phyloP scores from a whole-genome alignment of 2,329 filamentous ascomycete genomes.

The Rutstroemia sp. region DNA sequence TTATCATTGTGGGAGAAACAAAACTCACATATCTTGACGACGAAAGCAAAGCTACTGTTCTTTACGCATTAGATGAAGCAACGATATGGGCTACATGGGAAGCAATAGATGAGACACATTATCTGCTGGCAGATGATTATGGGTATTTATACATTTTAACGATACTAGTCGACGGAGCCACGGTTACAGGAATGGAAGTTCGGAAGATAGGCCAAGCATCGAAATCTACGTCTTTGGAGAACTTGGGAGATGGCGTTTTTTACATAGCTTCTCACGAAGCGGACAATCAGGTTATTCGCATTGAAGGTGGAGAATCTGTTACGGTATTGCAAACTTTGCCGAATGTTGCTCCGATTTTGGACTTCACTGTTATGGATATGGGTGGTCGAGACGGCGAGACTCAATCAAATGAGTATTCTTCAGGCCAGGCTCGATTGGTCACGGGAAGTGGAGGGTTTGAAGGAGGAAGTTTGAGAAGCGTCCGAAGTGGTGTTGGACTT shows the following conservation, averaged over 20 bases:
- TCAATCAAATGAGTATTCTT: conserved; percentile 84
- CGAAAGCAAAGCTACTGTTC: conserved; percentile 58
- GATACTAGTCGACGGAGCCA: conserved; percentile 57
- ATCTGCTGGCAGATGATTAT: conserved; percentile 88
- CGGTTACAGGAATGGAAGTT: conserved; percentile 67
- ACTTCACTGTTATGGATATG: conserved; percentile 95
- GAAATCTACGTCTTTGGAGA: conserved; percentile 70
- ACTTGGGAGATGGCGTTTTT: conserved; percentile 63
- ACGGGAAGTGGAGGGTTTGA: conserved; percentile 86
- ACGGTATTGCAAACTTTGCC: conserved; percentile 65
- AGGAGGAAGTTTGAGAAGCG: conserved; percentile 81
- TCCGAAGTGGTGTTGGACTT: conserved; percentile 87
- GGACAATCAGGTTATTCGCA: conserved; percentile 74
- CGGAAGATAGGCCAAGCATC: conserved; percentile 59
- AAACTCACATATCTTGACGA: conserved; percentile 81
- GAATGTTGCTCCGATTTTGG: conserved; percentile 86
- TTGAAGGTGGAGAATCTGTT: conserved; percentile 40
- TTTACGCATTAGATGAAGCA: conserved; percentile 59
- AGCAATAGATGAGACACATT: conserved; percentile 71
- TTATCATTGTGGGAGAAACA: conserved; percentile 73
- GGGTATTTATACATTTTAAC: conserved; percentile 80
- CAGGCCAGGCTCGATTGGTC: conserved; percentile 87
- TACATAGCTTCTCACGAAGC: conserved; percentile 92
- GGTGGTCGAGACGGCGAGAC: conserved; percentile 74
- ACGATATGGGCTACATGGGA: conserved; percentile 92